Evolutionary conservation across 306 rosid genomes (phyloP).

Genomic region (Cicer arietinum): DNA sequence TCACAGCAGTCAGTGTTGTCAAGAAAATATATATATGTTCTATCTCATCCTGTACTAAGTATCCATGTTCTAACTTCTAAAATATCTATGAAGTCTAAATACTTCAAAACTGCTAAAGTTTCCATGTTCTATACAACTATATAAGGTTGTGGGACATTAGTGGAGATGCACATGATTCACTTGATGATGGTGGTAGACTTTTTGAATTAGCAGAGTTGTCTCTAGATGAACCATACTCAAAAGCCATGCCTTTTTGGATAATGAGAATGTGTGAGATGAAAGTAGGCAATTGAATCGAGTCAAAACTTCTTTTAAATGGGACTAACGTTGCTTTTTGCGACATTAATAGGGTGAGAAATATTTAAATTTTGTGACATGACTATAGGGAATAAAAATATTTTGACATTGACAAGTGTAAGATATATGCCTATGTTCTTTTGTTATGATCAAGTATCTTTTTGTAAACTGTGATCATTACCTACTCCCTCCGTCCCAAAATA

Average conservation of each 20-base stretch:
- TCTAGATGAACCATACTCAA: not conserved
- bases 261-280: not conserved
- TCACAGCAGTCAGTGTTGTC: conserved; percentile 25
- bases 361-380: not conserved
- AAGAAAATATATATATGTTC: conserved; percentile 24
- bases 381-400: not conserved
- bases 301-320: conserved; percentile 3
- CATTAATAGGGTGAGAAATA: not conserved
- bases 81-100: not conserved
- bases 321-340: not conserved
- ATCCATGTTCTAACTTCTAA: not conserved
- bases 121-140: not conserved
- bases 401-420: not conserved
- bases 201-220: not conserved
- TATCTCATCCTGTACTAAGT: conserved; percentile 26
- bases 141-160: not conserved
- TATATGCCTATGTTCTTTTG: not conserved
- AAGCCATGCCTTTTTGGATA: not conserved
- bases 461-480: not conserved
- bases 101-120: not conserved
- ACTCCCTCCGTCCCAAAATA: too few species aligned
- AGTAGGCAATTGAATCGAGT: not conserved
- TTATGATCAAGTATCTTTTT: conserved; percentile 3
- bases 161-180: not conserved
- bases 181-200: not conserved